Evolutionary conservation across 352 stramenopile genomes (phyloP).

Genomic region (Phytophthora sp.): DNA sequence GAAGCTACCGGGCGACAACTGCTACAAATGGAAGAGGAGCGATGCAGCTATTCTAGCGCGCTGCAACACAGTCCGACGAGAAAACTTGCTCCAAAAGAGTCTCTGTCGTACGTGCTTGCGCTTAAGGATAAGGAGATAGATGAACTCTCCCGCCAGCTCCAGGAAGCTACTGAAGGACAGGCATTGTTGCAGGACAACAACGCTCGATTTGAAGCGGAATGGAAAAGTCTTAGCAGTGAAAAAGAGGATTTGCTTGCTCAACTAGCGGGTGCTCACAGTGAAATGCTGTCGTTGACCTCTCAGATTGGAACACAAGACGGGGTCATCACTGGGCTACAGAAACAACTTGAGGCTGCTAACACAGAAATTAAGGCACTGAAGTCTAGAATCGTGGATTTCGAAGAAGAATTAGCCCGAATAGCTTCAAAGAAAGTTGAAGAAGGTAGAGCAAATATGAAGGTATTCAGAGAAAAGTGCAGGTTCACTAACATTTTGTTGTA

Average conservation of each 20-base stretch:
- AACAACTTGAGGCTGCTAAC: conserved; percentile 20
- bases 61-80: conserved; percentile 51
- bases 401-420: conserved; percentile 53
- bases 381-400: conserved; percentile 37
- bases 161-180: conserved; percentile 1
- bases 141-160: conserved; percentile 20
- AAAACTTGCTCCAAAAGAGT: conserved; percentile 26
- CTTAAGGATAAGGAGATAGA: conserved; percentile 66
- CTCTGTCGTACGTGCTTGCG: conserved; percentile 45
- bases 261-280: background rate
- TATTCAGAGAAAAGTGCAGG: too few species aligned
- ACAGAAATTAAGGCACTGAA: conserved; percentile 38
- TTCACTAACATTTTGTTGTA: background rate
- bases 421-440: conserved; percentile 40
- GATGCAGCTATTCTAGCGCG: conserved; percentile 46
- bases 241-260: conserved; percentile 15
- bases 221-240: conserved; percentile 2
- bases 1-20: conserved; percentile 44
- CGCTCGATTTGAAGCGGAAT: background rate
- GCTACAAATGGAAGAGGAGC: conserved; percentile 58
- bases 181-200: conserved; percentile 13
- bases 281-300: conserved; percentile 1
- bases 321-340: conserved; percentile 23
- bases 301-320: conserved; percentile 6
- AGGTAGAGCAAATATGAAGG: too few species aligned